These are phyloP conservation scores for Aulographum hederae DNA, from an alignment of 2,329 filamentous ascomycete species.

Conservation along the genomic window DNA sequence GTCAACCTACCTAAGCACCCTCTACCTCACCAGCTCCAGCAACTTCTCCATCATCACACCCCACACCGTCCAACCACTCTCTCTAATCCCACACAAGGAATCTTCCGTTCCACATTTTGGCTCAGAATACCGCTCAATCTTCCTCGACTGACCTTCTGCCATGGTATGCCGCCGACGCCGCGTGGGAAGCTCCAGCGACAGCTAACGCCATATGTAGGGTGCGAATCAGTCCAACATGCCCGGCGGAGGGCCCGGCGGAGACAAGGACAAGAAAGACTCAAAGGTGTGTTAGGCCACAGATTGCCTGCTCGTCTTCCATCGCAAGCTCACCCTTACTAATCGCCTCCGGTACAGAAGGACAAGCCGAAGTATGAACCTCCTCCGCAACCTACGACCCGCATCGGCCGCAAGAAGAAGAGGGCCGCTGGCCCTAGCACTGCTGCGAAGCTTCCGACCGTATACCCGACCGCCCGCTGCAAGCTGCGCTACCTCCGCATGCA, in stretches of 20 bases:
- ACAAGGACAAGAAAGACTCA: conserved; percentile 74
- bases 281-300: conserved; percentile 23
- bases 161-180: too few relatives aligned
- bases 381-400: conserved; percentile 85
- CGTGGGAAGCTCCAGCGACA: too few relatives aligned
- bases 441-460: conserved; percentile 85
- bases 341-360: conserved; percentile 54
- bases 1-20: too few relatives aligned
- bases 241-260: conserved; percentile 53
- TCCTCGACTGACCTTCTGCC: too few relatives aligned
- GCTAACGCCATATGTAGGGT: too few relatives aligned
- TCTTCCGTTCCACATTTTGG: too few relatives aligned
- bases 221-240: conserved; percentile 68
- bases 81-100: too few relatives aligned
- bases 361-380: conserved; percentile 99
- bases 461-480: conserved; percentile 93
- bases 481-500: conserved; percentile 95
- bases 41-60: too few relatives aligned
- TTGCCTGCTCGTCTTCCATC: too few relatives aligned
- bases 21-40: too few relatives aligned
- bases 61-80: too few relatives aligned
- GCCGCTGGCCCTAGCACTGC: conserved; percentile 80
- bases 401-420: conserved; percentile 98
- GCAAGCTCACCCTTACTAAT: background rate
- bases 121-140: too few relatives aligned